Base-by-base conservation (phyloP, 768 basidiomycete genomes). In the Pisolithus orientalis region DNA sequence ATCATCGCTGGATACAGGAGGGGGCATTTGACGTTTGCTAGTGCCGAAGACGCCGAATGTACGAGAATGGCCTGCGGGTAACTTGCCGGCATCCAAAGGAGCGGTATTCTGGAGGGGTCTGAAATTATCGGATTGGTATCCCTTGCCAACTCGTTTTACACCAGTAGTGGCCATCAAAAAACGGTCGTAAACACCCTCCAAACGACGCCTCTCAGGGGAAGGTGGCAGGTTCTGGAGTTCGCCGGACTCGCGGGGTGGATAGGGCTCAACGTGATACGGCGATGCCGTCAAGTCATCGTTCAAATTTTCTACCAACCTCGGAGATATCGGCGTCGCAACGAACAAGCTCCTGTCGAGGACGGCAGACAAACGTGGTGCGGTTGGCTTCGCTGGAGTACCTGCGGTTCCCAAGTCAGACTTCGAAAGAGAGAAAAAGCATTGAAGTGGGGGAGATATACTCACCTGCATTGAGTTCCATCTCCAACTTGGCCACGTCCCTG, bases 121-220 rank as follows among this genome's bases (percentile, higher is more conserved):
- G 49, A 69, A 50, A 56, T 78, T 79, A 49, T 87, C 80, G 2
- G 87, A 90, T 66, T 91, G 86, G 59, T 91, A 90, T 6, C 90
- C 89, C 60, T 80, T 83, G 4, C 90, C 90, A 7, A 86, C 70
- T 28, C 88, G 85, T 62, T 84, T 90, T 39, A 92, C 88, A 27
- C 85, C 85, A 2, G 83, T 80, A 1, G 86, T 87, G 10, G 87
- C 84, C 85, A 90, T 87, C 28, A 91, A 73, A 72, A 90, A 85
- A 39, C 85, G 80, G 58, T 92, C 90, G 55, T 91, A 92, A 16
- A 86, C 84, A 51, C 80, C 80, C 70, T 90, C 88, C 27, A 87
- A 61, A 44, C 77, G 80, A 39, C 77, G 82, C 53, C 72, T 79
- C 51, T 75, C 76, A 0, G 85, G 83, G 0, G 83, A 76, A 53